A percentile compares a stretch with the other conserved stretches of the same genome.
phyloP scores from a whole-genome alignment of 441 rosid species.

The Pelargonium myrrhifolium region DNA sequence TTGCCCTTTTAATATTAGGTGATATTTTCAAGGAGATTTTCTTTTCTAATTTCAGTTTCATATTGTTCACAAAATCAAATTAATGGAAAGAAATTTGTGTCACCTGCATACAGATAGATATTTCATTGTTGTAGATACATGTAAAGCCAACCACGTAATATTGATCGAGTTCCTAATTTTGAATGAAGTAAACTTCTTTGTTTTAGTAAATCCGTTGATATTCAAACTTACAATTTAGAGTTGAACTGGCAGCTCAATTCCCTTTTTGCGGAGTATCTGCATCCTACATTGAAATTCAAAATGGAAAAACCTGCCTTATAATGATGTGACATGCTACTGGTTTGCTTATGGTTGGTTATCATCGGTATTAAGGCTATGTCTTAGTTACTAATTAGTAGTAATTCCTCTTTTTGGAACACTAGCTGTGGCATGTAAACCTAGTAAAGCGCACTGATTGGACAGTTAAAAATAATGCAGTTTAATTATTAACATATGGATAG shows the following conservation, averaged over 20 bases:
- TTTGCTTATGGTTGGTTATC: neutral
- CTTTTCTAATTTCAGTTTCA: neutral
- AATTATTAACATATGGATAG: neutral
- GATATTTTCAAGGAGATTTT: neutral
- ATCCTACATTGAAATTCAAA: neutral
- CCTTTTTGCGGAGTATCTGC: neutral
- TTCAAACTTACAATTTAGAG: neutral
- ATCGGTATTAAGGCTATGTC: neutral
- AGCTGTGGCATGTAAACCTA: neutral
- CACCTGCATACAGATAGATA: neutral
- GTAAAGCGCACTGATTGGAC: slow-evolving; percentile 1
- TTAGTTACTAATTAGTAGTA: neutral
- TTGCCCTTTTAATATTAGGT: neutral
- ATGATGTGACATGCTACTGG: neutral
- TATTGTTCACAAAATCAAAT: neutral
- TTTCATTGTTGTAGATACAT: neutral
- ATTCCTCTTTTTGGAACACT: neutral
- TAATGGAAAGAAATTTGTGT: neutral
- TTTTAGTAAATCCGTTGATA: neutral
- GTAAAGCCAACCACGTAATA: neutral
- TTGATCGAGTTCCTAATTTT: neutral
- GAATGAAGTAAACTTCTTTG: neutral
- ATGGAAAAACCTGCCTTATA: neutral
- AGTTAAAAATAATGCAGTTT: neutral
- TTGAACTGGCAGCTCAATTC: neutral